Percentiles rank a stretch among this genome's conserved stretches.
These are phyloP conservation scores for Curvularia spicifera DNA, from an alignment of 2,329 filamentous ascomycete genomes.

Conservation along the genomic window DNA sequence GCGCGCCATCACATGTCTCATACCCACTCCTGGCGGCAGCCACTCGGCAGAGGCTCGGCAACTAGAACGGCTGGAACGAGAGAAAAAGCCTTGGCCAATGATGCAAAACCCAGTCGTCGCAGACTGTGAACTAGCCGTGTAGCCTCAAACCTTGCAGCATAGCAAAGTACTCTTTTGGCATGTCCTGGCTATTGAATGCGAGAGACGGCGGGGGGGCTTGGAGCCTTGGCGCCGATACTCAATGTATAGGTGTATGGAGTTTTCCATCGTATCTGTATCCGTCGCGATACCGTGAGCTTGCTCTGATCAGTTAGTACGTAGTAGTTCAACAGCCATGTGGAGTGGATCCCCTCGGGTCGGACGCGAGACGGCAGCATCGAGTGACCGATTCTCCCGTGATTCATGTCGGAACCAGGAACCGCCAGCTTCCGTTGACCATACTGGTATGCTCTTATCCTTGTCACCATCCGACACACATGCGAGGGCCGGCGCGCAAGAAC, in stretches of 20 bases:
- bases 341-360: too few species aligned
- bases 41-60: not conserved
- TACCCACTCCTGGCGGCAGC: not conserved
- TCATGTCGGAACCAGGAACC: slow-evolving; percentile 7
- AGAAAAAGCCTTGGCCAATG: not conserved
- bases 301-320: too few species aligned
- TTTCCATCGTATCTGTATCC: too few species aligned
- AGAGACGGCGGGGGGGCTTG: not conserved
- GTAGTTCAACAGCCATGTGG: too few species aligned
- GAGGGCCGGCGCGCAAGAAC: not conserved
- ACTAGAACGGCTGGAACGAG: not conserved
- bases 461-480: not conserved
- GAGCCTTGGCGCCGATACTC: not conserved
- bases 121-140: not conserved
- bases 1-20: not conserved
- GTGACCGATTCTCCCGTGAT: not conserved
- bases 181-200: not conserved
- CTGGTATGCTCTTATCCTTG: too few species aligned
- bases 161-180: not conserved
- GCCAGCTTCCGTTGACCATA: not conserved
- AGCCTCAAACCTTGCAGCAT: not conserved
- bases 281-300: too few species aligned
- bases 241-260: not conserved
- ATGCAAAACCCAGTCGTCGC: not conserved
- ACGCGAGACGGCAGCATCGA: too few species aligned